Percentiles rank a stretch among this genome's conserved stretches.
phyloP scores from a whole-genome alignment of 345 rosid species.

The Psidium guajava region DNA sequence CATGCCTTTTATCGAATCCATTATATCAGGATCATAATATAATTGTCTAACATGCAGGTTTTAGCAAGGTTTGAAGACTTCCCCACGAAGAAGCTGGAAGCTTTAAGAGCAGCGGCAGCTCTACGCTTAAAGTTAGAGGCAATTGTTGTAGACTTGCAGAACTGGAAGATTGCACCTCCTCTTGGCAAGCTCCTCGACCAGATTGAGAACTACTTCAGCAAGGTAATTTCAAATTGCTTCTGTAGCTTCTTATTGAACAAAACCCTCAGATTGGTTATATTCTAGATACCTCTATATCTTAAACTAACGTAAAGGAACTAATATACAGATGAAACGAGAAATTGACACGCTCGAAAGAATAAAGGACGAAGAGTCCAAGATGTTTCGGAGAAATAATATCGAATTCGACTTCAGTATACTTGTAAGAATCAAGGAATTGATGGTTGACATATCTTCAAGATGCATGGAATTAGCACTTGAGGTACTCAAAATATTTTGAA shows the following conservation, averaged over 20 bases:
- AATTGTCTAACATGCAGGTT: conserved; percentile 30
- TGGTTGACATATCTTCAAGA: conserved; percentile 85
- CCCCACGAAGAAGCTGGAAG: conserved; percentile 77
- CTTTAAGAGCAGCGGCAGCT: conserved; percentile 64
- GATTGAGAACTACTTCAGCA: conserved; percentile 65
- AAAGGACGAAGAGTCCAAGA: conserved; percentile 86
- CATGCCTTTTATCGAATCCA: not conserved
- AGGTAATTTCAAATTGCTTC: conserved; percentile 27
- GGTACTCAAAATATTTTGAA: conserved; percentile 20
- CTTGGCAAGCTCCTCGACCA: conserved; percentile 58
- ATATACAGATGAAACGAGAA: conserved; percentile 60
- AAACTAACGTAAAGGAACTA: not conserved
- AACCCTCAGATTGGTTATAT: not conserved
- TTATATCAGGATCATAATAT: not conserved
- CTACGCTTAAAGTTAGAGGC: conserved; percentile 45
- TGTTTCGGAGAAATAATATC: conserved; percentile 57
- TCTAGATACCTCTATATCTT: not conserved
- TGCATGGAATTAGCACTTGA: conserved; percentile 82
- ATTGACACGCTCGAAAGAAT: conserved; percentile 61
- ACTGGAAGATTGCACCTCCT: conserved; percentile 74
- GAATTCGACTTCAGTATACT: conserved; percentile 69
- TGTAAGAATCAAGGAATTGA: conserved; percentile 65
- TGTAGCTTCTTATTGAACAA: not conserved
- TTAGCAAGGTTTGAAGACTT: conserved; percentile 87
- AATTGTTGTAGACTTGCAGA: conserved; percentile 48